phyloP scores from a whole-genome alignment of 345 rosid genomes.

The Gossypium mustelinum region DNA sequence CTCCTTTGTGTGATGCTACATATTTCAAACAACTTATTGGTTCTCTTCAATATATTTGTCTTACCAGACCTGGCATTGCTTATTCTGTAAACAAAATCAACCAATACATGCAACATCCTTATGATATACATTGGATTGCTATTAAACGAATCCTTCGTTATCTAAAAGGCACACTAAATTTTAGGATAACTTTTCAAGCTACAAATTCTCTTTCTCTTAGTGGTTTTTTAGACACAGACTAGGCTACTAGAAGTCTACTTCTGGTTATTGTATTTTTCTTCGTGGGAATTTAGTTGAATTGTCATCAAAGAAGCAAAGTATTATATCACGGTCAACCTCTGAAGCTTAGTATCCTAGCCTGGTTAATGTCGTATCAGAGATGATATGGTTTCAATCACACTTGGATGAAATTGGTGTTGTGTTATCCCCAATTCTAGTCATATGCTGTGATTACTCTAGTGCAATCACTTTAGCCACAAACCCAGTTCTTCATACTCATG shows the following conservation, averaged over 20 bases:
- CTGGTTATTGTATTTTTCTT: not conserved
- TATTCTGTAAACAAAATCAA: not conserved
- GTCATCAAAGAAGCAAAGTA: not conserved
- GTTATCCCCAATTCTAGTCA: too few relatives aligned
- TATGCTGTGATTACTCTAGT: too few relatives aligned
- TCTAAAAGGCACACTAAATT: not conserved
- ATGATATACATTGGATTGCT: not conserved
- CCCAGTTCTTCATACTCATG: too few relatives aligned
- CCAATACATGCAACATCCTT: not conserved
- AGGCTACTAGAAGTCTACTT: not conserved
- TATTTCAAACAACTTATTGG: not conserved
- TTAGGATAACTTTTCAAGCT: not conserved
- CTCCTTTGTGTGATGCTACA: too few relatives aligned
- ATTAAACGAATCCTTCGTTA: too few relatives aligned
- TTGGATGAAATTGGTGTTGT: too few relatives aligned
- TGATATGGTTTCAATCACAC: not conserved
- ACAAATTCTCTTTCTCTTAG: too few relatives aligned
- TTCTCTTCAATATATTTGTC: not conserved
- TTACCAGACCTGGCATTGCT: not conserved
- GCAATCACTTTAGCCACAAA: too few relatives aligned
- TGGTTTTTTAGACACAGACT: not conserved
- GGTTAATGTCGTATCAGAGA: not conserved
- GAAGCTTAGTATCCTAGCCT: not conserved
- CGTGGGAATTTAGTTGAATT: not conserved
- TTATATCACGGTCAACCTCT: not conserved